Evolutionary conservation across 108 stramenopile genomes (phyloP).

Genomic region (Mediolabrus comicus): DNA sequence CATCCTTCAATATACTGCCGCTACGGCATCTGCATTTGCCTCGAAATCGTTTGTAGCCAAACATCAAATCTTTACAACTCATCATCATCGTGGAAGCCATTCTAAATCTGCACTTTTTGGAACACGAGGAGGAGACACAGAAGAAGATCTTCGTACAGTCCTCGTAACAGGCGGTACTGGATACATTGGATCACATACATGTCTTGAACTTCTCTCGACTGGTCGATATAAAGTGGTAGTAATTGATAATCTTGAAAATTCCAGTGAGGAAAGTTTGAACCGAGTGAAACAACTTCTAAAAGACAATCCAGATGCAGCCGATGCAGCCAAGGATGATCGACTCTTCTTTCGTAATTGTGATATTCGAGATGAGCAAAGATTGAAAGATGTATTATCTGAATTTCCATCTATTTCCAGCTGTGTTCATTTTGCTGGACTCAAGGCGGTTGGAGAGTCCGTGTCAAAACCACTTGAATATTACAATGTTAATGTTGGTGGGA

Average conservation of each 20-base stretch:
- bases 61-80: not conserved
- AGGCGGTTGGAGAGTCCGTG: constrained; percentile 93
- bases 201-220: constrained; percentile 88
- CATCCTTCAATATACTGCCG: constrained; percentile 9
- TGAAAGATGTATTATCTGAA: constrained; percentile 62
- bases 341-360: constrained; percentile 79
- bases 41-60: not conserved
- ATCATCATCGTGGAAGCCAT: not conserved
- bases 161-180: constrained; percentile 98
- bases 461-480: constrained; percentile 93
- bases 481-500: constrained; percentile 95
- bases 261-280: constrained; percentile 81
- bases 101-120: constrained; percentile 1
- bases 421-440: constrained; percentile 99
- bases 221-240: constrained; percentile 82
- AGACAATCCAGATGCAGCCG: constrained; percentile 39
- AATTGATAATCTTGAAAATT: constrained; percentile 94
- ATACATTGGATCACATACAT: constrained; percentile 99
- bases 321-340: constrained; percentile 6
- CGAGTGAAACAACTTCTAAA: constrained; percentile 80
- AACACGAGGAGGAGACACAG: not conserved
- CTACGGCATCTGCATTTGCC: constrained; percentile 17
- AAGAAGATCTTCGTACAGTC: constrained; percentile 60
- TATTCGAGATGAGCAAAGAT: constrained; percentile 58
- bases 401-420: constrained; percentile 88